Percentiles rank a stretch among this genome's conserved stretches.
These are phyloP conservation scores for Puccinia polysora DNA, from an alignment of 1,284 basidiomycete species.

Conservation along the genomic window DNA sequence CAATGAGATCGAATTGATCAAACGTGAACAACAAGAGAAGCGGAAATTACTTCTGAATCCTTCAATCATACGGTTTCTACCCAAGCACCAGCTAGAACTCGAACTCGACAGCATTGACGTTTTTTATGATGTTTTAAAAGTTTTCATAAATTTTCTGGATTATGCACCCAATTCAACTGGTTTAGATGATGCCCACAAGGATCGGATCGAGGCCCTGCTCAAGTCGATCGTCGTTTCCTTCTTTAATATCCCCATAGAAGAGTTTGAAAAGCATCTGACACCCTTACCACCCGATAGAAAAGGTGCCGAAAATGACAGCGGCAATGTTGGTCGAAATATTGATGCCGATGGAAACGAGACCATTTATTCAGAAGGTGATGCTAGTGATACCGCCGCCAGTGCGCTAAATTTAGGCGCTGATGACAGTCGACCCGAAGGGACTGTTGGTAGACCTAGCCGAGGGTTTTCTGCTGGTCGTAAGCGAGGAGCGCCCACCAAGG, in stretches of 20 bases:
- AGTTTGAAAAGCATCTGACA: conserved; percentile 41
- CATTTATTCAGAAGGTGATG: conserved; percentile 28
- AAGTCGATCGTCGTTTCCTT: conserved; percentile 30
- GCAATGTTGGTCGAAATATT: conserved; percentile 16
- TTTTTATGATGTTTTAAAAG: conserved; percentile 41
- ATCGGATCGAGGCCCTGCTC: conserved; percentile 34
- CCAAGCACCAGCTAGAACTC: conserved; percentile 35
- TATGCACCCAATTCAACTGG: conserved; percentile 56
- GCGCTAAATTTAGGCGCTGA: conserved; percentile 5
- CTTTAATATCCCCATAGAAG: conserved; percentile 34
- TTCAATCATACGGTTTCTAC: conserved; percentile 33
- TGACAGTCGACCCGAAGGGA: conserved; percentile 29
- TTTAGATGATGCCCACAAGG: conserved; percentile 32
- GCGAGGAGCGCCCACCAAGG: conserved; percentile 18
- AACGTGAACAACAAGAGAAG: conserved; percentile 71
- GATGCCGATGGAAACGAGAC: conserved; percentile 39
- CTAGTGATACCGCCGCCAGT: conserved; percentile 30
- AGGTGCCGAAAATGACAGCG: conserved; percentile 7
- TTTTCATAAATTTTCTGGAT: conserved; percentile 38
- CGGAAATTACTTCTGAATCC: conserved; percentile 35
- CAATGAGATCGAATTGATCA: conserved; percentile 75
- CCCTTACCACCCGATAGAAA: conserved; percentile 43
- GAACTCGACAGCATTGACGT: conserved; percentile 22
- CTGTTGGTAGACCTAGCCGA: conserved; percentile 19
- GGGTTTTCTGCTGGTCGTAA: conserved; percentile 11